A percentile compares a stretch with the other conserved stretches of the same genome.
phyloP scores from a whole-genome alignment of 352 stramenopile species.

The Phytophthora litchii region DNA sequence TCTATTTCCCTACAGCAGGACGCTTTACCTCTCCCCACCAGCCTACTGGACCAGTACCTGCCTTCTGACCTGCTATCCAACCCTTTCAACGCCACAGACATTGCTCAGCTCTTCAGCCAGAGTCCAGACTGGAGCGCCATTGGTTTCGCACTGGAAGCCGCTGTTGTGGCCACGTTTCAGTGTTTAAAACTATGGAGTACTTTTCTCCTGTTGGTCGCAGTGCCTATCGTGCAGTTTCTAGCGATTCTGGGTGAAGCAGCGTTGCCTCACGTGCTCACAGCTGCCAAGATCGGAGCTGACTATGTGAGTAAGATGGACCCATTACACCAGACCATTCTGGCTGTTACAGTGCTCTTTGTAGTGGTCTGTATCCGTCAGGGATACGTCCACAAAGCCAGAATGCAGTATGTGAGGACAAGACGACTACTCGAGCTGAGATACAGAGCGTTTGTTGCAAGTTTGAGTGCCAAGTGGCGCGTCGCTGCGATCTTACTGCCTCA shows the following conservation, averaged over 20 bases:
- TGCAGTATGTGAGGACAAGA: slow-evolving; percentile 58
- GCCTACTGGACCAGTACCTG: slow-evolving; percentile 23
- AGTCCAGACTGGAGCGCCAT: slow-evolving; percentile 73
- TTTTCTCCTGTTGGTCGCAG: slow-evolving; percentile 53
- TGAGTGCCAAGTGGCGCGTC: slow-evolving; percentile 72
- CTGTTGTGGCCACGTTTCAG: slow-evolving; percentile 60
- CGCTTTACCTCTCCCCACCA: slow-evolving; percentile 9
- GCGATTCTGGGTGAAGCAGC: slow-evolving; percentile 53
- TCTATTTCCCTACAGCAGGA: slow-evolving; percentile 18
- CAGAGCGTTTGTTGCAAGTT: slow-evolving; percentile 66
- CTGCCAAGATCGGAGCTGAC: slow-evolving; percentile 40
- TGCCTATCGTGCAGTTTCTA: slow-evolving; percentile 54
- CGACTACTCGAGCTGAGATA: slow-evolving; percentile 65
- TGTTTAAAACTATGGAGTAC: slow-evolving; percentile 63
- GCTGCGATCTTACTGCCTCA: slow-evolving; percentile 73
- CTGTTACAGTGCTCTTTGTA: slow-evolving; percentile 33
- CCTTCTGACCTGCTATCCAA: slow-evolving; percentile 10
- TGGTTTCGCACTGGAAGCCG: slow-evolving; percentile 56
- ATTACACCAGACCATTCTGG: slow-evolving; percentile 54
- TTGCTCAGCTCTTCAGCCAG: slow-evolving; percentile 50
- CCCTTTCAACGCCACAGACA: slow-evolving; percentile 33
- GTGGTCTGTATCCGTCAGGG: slow-evolving; percentile 64
- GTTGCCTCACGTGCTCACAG: slow-evolving; percentile 68
- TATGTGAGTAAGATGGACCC: slow-evolving; percentile 66
- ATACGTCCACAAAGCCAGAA: slow-evolving; percentile 63